These are phyloP conservation scores for Scolecobasidium constrictum DNA, from an alignment of 2,329 filamentous ascomycete species.

Conservation along the genomic window DNA sequence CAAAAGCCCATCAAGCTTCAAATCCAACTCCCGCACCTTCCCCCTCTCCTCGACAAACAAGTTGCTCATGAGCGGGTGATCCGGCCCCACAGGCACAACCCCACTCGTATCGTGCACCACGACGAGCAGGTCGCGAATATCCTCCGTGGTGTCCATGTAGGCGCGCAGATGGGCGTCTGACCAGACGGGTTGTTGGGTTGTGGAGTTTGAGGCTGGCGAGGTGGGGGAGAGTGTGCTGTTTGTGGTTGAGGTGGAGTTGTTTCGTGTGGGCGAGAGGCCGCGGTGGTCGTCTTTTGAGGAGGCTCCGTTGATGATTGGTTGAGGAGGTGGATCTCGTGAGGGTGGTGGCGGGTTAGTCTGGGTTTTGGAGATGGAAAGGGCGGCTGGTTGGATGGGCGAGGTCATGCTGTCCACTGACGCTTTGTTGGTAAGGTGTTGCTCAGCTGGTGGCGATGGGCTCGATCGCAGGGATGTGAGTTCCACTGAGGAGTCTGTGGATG, in stretches of 20 bases:
- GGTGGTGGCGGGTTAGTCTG: constrained; percentile 3
- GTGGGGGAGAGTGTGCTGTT: constrained; percentile 2
- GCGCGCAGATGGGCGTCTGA: constrained; percentile 75
- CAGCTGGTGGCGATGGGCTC: constrained; percentile 4
- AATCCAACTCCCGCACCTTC: constrained; percentile 76
- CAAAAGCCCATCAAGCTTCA: constrained; percentile 79
- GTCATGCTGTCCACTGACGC: constrained; percentile 14
- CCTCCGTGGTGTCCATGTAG: constrained; percentile 69
- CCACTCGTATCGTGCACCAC: constrained; percentile 90
- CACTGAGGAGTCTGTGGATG: constrained; percentile 30
- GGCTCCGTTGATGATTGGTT: background rate
- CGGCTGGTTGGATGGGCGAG: background rate
- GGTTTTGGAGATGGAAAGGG: background rate
- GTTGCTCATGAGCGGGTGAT: constrained; percentile 72
- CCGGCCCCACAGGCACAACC: constrained; percentile 64
- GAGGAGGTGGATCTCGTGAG: constrained; percentile 7
- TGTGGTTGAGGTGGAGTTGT: constrained; percentile 4
- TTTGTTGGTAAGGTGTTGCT: background rate
- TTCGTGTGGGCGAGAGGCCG: constrained; percentile 18
- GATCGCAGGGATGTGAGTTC: constrained; percentile 5
- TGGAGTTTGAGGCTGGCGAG: background rate
- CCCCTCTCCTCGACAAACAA: constrained; percentile 83
- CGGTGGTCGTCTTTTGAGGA: background rate
- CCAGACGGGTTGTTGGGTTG: no score
- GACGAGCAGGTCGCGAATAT: constrained; percentile 79